These are phyloP conservation scores for Neurospora sp. DNA, from an alignment of 495 filamentous ascomycete species.

Conservation along the genomic window DNA sequence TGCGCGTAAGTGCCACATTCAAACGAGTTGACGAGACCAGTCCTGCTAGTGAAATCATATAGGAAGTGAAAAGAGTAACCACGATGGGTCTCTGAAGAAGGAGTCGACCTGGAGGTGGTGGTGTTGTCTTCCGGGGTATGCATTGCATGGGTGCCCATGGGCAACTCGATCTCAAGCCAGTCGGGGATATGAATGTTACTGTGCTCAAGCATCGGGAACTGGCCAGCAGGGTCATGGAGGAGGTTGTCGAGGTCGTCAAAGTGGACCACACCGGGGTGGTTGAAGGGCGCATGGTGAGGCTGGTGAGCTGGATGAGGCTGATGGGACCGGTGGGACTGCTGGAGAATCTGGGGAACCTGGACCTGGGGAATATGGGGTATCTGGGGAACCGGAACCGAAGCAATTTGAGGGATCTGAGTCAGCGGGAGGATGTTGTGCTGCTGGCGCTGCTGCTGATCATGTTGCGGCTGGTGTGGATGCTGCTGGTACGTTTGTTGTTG, in stretches of 20 bases:
- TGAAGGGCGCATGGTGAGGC: not conserved
- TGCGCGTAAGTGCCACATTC: conserved; percentile 19
- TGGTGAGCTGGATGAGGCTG: conserved; percentile 1
- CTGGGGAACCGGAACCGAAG: not conserved
- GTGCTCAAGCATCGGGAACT: conserved; percentile 6
- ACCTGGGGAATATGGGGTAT: not conserved
- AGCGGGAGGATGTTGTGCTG: not conserved
- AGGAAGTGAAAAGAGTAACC: conserved; percentile 18
- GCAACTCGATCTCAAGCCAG: conserved; percentile 11
- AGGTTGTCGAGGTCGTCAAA: conserved; percentile 13
- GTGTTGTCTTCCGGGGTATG: not conserved
- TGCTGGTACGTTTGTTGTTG: not conserved
- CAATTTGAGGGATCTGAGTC: not conserved
- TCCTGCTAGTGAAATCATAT: conserved; percentile 21
- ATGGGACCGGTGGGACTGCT: not conserved
- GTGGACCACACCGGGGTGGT: not conserved
- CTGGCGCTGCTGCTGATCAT: not conserved
- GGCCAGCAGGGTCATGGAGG: conserved; percentile 13
- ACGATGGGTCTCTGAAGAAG: conserved; percentile 4
- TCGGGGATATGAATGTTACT: conserved; percentile 1
- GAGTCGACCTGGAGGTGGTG: not conserved
- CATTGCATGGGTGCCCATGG: not conserved
- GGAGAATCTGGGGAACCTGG: not conserved
- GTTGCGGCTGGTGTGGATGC: not conserved
- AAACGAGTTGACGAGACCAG: conserved; percentile 20